Percentiles rank a stretch among this genome's conserved stretches.
Evolutionary conservation across 192 early-diverging fungal species (phyloP).

Genomic region (Coemansia sp.): DNA sequence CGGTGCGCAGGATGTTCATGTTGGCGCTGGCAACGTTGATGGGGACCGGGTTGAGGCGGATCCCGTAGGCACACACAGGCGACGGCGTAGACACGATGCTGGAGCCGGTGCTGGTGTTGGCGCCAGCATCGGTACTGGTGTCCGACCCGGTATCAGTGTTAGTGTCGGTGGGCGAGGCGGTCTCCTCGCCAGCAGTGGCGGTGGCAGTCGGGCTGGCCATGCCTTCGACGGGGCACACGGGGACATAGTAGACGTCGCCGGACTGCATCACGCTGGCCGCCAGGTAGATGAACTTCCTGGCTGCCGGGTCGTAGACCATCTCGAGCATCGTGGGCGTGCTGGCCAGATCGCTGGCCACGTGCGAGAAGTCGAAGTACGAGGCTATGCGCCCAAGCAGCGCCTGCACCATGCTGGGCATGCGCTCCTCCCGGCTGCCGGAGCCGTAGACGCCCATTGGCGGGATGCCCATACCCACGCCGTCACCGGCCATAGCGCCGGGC

Average conservation of each 20-base stretch:
- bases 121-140: no score
- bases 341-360: neutral
- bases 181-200: no score
- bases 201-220: neutral
- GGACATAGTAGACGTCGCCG: constrained; percentile 20
- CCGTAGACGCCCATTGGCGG: neutral
- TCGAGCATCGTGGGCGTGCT: neutral
- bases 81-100: neutral
- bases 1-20: neutral
- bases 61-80: constrained; percentile 16
- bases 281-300: constrained; percentile 15
- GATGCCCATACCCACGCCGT: neutral
- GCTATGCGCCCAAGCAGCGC: constrained; percentile 16
- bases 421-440: neutral
- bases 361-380: constrained; percentile 28
- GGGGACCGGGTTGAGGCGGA: constrained; percentile 23
- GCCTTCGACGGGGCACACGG: constrained; percentile 15
- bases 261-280: constrained; percentile 12
- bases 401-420: neutral
- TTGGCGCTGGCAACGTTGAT: constrained; percentile 9
- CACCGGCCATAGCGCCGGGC: neutral
- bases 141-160: no score
- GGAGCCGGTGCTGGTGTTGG: neutral
- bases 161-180: no score
- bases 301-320: constrained; percentile 18